Conservation (phyloP, 495 filamentous ascomycete species). For the Penicillium silybi region DNA sequence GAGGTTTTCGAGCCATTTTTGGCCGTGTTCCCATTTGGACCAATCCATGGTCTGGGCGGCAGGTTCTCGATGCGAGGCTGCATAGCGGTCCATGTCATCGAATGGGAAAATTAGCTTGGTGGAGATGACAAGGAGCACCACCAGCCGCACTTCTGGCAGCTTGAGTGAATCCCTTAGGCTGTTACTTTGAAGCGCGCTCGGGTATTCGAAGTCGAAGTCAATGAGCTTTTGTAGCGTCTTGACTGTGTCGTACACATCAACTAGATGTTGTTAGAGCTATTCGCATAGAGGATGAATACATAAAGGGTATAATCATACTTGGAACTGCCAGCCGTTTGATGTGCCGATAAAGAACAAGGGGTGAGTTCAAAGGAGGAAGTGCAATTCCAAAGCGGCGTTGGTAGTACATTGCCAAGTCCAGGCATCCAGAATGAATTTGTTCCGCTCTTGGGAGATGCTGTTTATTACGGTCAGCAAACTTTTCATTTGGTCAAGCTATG, state of each 20-base stretch:
- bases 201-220: conserved; percentile 53
- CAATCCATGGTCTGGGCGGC: conserved; percentile 64
- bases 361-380: conserved; percentile 68
- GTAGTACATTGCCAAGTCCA: conserved; percentile 59
- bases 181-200: conserved; percentile 26
- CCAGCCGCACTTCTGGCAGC: conserved; percentile 70
- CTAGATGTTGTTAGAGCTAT: conserved; percentile 32
- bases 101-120: conserved; percentile 78
- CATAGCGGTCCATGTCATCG: conserved; percentile 56
- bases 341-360: conserved; percentile 62
- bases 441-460: conserved; percentile 45
- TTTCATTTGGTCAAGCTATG: neutral
- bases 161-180: conserved; percentile 28
- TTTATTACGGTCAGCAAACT: neutral
- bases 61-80: conserved; percentile 55
- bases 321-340: conserved; percentile 75
- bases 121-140: conserved; percentile 68
- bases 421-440: conserved; percentile 59
- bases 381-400: conserved; percentile 61
- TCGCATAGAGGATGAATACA: neutral
- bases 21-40: conserved; percentile 61
- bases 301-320: conserved; percentile 44
- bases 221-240: conserved; percentile 57
- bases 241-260: conserved; percentile 64
- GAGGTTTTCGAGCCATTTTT: conserved; percentile 37